Percentiles rank a stretch among this genome's conserved stretches.
These are phyloP conservation scores for Noccaea caerulescens DNA, from an alignment of 345 rosid genomes.

Conservation along the genomic window DNA sequence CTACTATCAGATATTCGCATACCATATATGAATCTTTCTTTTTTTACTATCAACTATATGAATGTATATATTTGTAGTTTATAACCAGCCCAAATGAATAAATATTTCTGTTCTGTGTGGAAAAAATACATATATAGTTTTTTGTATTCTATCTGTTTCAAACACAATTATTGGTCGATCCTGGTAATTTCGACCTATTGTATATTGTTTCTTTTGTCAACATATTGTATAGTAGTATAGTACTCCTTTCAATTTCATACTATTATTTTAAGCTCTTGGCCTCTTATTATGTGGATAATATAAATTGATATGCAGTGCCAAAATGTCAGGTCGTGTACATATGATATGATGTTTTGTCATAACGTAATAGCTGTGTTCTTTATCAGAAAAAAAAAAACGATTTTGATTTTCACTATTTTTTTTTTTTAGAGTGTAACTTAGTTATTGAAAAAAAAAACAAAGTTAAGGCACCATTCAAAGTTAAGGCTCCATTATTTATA, in stretches of 20 bases:
- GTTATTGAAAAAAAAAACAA: too few species aligned
- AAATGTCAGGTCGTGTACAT: slow-evolving; percentile 38
- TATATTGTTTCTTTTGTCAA: neutral
- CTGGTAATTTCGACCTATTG: neutral
- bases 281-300: slow-evolving; percentile 35
- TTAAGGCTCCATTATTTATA: too few species aligned
- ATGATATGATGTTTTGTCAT: slow-evolving; percentile 45
- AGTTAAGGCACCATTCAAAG: too few species aligned
- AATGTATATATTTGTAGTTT: neutral
- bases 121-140: neutral
- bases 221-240: neutral
- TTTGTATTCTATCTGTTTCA: slow-evolving; percentile 8
- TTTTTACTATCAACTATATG: neutral
- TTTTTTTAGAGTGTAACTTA: too few species aligned
- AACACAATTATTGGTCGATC: neutral
- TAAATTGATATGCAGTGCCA: slow-evolving; percentile 33
- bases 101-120: neutral
- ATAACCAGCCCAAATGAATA: neutral
- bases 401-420: neutral
- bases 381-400: neutral
- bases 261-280: neutral
- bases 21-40: neutral
- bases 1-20: neutral
- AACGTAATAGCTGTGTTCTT: slow-evolving; percentile 20
- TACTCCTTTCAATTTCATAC: neutral